Evolutionary conservation across 495 filamentous ascomycete species (phyloP).

Genomic region (Hypomontagnella monticulosa): DNA sequence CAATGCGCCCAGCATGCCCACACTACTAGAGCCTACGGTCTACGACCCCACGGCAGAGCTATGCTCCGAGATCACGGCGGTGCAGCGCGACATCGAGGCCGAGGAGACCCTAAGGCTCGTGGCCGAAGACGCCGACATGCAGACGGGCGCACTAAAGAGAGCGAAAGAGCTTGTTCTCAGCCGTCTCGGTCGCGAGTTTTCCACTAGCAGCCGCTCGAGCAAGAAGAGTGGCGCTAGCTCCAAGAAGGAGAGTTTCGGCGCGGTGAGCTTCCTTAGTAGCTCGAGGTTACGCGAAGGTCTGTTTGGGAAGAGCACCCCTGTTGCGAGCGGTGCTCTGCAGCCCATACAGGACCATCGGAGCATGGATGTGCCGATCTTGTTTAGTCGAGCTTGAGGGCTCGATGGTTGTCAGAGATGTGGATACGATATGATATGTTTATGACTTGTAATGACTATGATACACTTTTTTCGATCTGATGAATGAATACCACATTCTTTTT

Average conservation of each 20-base stretch:
- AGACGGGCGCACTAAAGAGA: slow-evolving; percentile 52
- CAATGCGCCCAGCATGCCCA: slow-evolving; percentile 52
- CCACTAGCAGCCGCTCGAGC: slow-evolving; percentile 9
- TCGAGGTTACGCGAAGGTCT: slow-evolving; percentile 53
- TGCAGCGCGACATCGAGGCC: slow-evolving; percentile 55
- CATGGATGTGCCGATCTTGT: slow-evolving; percentile 62
- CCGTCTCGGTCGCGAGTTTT: slow-evolving; percentile 56
- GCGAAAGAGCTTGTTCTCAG: slow-evolving; percentile 58
- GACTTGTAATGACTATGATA: slow-evolving; percentile 42
- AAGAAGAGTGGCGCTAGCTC: slow-evolving; percentile 28
- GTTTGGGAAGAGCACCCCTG: slow-evolving; percentile 51
- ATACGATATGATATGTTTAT: slow-evolving; percentile 27
- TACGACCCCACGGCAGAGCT: slow-evolving; percentile 56
- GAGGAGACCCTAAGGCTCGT: slow-evolving; percentile 47
- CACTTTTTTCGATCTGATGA: slow-evolving; percentile 11
- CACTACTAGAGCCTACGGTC: slow-evolving; percentile 55
- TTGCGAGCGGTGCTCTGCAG: slow-evolving; percentile 25
- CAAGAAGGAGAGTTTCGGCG: slow-evolving; percentile 41
- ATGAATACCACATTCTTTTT: slow-evolving; percentile 30
- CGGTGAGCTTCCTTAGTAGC: slow-evolving; percentile 43
- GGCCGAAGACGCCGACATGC: slow-evolving; percentile 54
- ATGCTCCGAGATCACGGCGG: slow-evolving; percentile 52
- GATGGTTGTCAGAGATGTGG: slow-evolving; percentile 9
- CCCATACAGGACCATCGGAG: slow-evolving; percentile 46
- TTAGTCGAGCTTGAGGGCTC: slow-evolving; percentile 53